Conservation (phyloP, 345 rosid genomes). For the Gossypium sturtianum region DNA sequence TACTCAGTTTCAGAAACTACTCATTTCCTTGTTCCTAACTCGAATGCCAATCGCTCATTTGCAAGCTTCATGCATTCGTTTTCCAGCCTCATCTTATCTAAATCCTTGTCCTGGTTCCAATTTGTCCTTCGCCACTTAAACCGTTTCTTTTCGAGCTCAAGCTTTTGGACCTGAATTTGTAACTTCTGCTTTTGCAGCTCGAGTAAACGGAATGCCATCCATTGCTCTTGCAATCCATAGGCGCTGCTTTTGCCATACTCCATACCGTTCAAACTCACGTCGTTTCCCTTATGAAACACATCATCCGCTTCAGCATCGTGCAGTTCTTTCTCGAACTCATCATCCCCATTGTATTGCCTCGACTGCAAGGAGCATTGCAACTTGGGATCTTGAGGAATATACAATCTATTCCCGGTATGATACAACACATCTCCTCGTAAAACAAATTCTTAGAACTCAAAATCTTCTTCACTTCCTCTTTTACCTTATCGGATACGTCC, state of each 20-base stretch:
- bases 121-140: conserved; percentile 10
- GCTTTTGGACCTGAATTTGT: conserved; percentile 14
- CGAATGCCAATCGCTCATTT: conserved; percentile 14
- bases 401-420: conserved; percentile 21
- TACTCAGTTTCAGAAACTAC: background rate
- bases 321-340: conserved; percentile 5
- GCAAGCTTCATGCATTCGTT: conserved; percentile 23
- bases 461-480: conserved; percentile 22
- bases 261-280: background rate
- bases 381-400: conserved; percentile 15
- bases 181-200: conserved; percentile 16
- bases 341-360: background rate
- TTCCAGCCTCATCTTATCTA: conserved; percentile 23
- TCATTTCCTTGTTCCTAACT: conserved; percentile 16
- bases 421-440: conserved; percentile 23
- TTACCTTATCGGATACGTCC: conserved; percentile 10
- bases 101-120: conserved; percentile 10
- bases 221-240: conserved; percentile 4
- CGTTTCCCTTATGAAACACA: background rate
- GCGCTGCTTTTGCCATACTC: background rate
- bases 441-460: conserved; percentile 24
- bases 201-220: conserved; percentile 14
- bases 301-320: conserved; percentile 3
- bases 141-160: conserved; percentile 10
- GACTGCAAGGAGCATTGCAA: conserved; percentile 14